These are phyloP conservation scores for Rubus parviflorus DNA, from an alignment of 306 rosid species.

Conservation along the genomic window DNA sequence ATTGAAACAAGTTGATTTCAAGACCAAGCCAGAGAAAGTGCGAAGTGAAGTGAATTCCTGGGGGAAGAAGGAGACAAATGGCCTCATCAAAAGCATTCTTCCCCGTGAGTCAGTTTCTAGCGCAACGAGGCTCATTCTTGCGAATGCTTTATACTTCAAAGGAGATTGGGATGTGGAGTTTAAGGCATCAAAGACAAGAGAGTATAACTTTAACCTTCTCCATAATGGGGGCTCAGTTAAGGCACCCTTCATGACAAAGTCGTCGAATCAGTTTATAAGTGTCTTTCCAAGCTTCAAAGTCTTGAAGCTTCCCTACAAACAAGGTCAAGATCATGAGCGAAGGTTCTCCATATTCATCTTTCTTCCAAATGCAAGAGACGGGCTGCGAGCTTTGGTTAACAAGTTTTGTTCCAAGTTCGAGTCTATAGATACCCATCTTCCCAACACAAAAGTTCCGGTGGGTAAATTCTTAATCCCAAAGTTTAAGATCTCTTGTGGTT, in stretches of 20 bases:
- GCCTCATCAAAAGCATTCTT: not conserved
- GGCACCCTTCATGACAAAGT: not conserved
- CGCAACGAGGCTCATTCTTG: not conserved
- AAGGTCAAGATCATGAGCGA: not conserved
- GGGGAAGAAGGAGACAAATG: not conserved
- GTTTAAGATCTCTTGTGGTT: not conserved
- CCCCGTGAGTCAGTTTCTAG: not conserved
- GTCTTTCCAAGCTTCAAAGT: not conserved
- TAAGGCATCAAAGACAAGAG: not conserved
- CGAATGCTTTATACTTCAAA: not conserved
- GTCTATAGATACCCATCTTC: not conserved
- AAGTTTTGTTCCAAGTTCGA: not conserved
- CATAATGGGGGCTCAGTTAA: not conserved
- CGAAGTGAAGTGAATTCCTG: not conserved
- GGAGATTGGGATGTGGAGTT: not conserved
- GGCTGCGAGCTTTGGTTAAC: not conserved
- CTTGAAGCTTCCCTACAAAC: slow-evolving; percentile 1
- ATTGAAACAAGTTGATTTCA: slow-evolving; percentile 6
- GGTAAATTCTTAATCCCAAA: not conserved
- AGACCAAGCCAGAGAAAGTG: not conserved
- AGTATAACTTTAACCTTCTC: not conserved
- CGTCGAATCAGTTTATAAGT: not conserved
- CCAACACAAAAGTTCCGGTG: not conserved
- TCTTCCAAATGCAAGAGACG: not conserved
- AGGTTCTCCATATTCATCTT: not conserved